A percentile compares a stretch with the other conserved stretches of the same genome.
phyloP scores from a whole-genome alignment of 2,329 filamentous ascomycete species.

The Fusarium sp. region DNA sequence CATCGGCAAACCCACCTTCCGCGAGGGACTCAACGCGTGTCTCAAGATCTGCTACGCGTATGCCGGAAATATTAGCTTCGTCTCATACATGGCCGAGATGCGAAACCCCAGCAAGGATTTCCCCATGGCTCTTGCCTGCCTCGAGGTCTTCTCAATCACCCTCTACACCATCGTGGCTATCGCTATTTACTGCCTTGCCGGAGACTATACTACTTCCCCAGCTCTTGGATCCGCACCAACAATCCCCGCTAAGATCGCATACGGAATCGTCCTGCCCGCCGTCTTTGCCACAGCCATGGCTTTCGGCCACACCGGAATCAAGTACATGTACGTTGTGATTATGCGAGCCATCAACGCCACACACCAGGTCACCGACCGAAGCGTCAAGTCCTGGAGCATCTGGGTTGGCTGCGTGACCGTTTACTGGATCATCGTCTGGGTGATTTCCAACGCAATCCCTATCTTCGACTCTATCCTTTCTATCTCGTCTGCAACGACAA shows the following conservation, averaged over 20 bases:
- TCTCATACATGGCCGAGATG: slow-evolving; percentile 55
- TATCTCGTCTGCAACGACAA: slow-evolving; percentile 54
- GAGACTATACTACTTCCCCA: slow-evolving; percentile 52
- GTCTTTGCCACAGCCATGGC: slow-evolving; percentile 52
- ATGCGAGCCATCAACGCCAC: slow-evolving; percentile 52
- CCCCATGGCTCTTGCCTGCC: slow-evolving; percentile 49
- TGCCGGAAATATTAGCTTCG: slow-evolving; percentile 51
- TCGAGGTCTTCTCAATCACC: slow-evolving; percentile 53
- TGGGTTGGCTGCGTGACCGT: slow-evolving; percentile 53
- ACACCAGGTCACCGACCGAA: slow-evolving; percentile 51
- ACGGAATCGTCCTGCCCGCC: slow-evolving; percentile 51
- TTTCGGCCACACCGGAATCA: slow-evolving; percentile 53
- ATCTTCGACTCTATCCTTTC: slow-evolving; percentile 56
- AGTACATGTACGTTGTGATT: slow-evolving; percentile 53
- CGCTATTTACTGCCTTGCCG: slow-evolving; percentile 52
- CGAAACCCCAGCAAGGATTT: slow-evolving; percentile 52
- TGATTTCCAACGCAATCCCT: slow-evolving; percentile 55
- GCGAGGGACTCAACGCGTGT: slow-evolving; percentile 46
- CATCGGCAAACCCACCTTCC: slow-evolving; percentile 45
- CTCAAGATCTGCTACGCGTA: slow-evolving; percentile 51
- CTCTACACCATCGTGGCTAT: slow-evolving; percentile 54
- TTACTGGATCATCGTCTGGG: slow-evolving; percentile 53
- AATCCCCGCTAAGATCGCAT: slow-evolving; percentile 52
- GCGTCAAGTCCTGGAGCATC: slow-evolving; percentile 52
- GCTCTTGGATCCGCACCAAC: slow-evolving; percentile 54